Evolutionary conservation across 2,329 filamentous ascomycete species (phyloP).

Genomic region (Decorospora gaudefroyi): DNA sequence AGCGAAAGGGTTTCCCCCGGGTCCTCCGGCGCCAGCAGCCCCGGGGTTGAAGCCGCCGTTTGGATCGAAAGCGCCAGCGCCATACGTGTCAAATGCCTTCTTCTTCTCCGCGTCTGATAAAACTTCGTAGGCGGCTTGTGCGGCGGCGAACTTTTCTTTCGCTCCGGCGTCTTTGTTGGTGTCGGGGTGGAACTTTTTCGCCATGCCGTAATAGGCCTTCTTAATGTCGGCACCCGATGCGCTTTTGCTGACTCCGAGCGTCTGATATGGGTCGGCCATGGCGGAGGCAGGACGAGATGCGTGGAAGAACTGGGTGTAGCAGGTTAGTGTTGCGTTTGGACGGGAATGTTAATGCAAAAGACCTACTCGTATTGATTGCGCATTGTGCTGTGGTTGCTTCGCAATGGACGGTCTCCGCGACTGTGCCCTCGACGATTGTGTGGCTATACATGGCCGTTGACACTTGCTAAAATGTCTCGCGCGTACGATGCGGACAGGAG

Average conservation of each 20-base stretch:
- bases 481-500: slow-evolving; percentile 39
- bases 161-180: slow-evolving; percentile 95
- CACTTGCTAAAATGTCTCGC: slow-evolving; percentile 35
- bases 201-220: slow-evolving; percentile 95
- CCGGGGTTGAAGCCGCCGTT: slow-evolving; percentile 78
- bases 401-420: slow-evolving; percentile 31
- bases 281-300: slow-evolving; percentile 62
- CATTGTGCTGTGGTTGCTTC: slow-evolving; percentile 29
- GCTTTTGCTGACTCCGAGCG: slow-evolving; percentile 79
- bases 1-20: slow-evolving; percentile 67
- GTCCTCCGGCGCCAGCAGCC: slow-evolving; percentile 61
- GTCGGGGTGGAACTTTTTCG: slow-evolving; percentile 97
- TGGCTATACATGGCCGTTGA: slow-evolving; percentile 39
- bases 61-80: slow-evolving; percentile 73
- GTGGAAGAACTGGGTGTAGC: slow-evolving; percentile 41
- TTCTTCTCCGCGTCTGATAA: slow-evolving; percentile 92
- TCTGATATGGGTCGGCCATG: slow-evolving; percentile 79
- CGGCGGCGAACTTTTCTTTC: slow-evolving; percentile 92
- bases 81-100: slow-evolving; percentile 88
- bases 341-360: not conserved
- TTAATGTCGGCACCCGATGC: slow-evolving; percentile 91
- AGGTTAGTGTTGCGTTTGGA: slow-evolving; percentile 19
- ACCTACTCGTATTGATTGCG: slow-evolving; percentile 41
- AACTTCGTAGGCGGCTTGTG: slow-evolving; percentile 91
- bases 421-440: slow-evolving; percentile 32